phyloP scores from a whole-genome alignment of 176 grass and related monocot genomes.

The Urochloa ruziziensis region DNA sequence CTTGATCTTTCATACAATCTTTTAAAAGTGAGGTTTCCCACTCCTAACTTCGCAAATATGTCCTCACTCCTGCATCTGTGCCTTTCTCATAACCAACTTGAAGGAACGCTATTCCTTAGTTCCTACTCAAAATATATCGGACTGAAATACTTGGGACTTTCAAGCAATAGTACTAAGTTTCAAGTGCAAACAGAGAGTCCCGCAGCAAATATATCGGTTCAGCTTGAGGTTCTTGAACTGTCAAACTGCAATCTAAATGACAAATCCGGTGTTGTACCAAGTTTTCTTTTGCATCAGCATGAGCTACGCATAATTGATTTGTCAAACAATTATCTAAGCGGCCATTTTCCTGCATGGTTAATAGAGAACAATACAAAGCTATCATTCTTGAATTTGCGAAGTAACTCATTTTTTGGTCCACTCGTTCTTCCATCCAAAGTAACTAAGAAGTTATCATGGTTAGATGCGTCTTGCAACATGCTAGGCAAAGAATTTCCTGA shows the following conservation, averaged over 20 bases:
- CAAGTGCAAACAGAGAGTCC: slow-evolving; percentile 18
- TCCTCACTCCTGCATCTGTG: neutral
- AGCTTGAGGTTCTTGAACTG: slow-evolving; percentile 23
- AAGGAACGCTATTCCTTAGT: slow-evolving; percentile 3
- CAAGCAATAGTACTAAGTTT: slow-evolving; percentile 4
- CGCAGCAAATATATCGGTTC: neutral
- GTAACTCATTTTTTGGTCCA: neutral
- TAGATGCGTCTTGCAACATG: slow-evolving; percentile 15
- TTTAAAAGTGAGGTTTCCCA: slow-evolving; percentile 23
- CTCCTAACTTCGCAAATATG: slow-evolving; percentile 18
- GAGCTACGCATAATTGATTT: slow-evolving; percentile 22
- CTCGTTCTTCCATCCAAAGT: slow-evolving; percentile 27
- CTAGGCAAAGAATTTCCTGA: neutral
- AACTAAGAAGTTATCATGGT: neutral
- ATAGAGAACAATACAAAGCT: slow-evolving; percentile 32
- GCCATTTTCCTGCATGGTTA: slow-evolving; percentile 26
- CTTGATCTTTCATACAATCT: slow-evolving; percentile 15
- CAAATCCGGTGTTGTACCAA: neutral
- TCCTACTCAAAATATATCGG: neutral
- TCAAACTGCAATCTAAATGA: slow-evolving; percentile 34
- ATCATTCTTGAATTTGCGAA: neutral
- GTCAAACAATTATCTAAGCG: slow-evolving; percentile 19
- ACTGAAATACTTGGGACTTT: slow-evolving; percentile 24
- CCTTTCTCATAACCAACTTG: slow-evolving; percentile 16
- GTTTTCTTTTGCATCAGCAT: slow-evolving; percentile 26